A percentile compares a stretch with the other conserved stretches of the same genome.
Evolutionary conservation across 177 flowering plant species (phyloP).

Genomic region (Vitis hybrid): DNA sequence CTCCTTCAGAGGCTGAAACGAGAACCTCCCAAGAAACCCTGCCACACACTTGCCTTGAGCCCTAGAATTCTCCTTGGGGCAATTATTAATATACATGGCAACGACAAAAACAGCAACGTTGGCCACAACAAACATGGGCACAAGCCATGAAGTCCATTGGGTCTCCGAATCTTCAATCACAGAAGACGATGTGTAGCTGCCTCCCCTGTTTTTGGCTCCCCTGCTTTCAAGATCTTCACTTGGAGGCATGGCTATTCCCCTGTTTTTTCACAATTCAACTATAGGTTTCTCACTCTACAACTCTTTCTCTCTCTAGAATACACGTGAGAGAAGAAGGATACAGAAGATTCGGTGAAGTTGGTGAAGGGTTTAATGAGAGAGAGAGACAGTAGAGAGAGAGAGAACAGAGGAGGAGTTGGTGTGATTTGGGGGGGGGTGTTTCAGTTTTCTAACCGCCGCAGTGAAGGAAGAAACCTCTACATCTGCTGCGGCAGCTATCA

Average conservation of each 20-base stretch:
- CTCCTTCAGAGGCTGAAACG: slow-evolving; percentile 66
- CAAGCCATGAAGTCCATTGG: slow-evolving; percentile 79
- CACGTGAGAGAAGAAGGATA: too few species aligned
- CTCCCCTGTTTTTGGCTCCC: slow-evolving; percentile 13
- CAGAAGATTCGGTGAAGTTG: neutral
- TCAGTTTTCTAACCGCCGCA: slow-evolving; percentile 12
- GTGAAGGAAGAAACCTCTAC: neutral
- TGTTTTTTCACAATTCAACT: slow-evolving; percentile 2
- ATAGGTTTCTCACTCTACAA: slow-evolving; percentile 6
- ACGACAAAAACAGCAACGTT: slow-evolving; percentile 62
- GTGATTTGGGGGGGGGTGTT: neutral
- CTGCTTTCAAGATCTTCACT: slow-evolving; percentile 46
- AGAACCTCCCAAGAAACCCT: slow-evolving; percentile 60
- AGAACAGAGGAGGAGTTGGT: neutral
- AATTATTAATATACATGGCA: slow-evolving; percentile 64
- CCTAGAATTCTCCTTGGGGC: slow-evolving; percentile 42
- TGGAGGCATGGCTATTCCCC: neutral
- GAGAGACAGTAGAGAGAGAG: slow-evolving; percentile 1
- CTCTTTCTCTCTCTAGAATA: neutral
- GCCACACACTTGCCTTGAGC: slow-evolving; percentile 47
- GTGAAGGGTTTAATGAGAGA: slow-evolving; percentile 7
- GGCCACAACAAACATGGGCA: slow-evolving; percentile 65
- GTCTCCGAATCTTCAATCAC: slow-evolving; percentile 34
- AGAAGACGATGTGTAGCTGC: slow-evolving; percentile 5
- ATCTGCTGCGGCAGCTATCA: too few species aligned